Evolutionary conservation across 2,329 filamentous ascomycete genomes (phyloP), one percentile per base, ranked within the genome.

Genomic region (Aspergillus aculeatus): DNA sequence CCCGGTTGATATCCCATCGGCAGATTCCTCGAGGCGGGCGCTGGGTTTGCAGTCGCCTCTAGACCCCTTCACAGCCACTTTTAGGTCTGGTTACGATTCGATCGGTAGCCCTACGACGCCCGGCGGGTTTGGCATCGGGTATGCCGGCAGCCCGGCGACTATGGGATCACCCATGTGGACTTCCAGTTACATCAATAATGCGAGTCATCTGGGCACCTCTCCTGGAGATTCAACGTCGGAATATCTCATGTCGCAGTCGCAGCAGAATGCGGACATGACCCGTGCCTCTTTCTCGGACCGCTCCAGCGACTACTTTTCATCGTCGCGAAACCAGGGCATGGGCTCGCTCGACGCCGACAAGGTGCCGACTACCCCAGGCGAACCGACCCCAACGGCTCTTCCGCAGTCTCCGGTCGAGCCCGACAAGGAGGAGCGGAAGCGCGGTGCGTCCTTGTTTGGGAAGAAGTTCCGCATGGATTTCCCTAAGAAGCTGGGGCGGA

Each of bases 401-500:
- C 78, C 76, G 35, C 77, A 80, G 63, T 82, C 83, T 10, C 83
- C 84, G 1, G 79, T 76, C n/a, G 86, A 83, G 51, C 77, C 81
- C 57, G 79, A 86, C 59, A 82, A 89, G 74, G 79, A 86, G 69
- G 84, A 86, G 65, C 88, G 90, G 64, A 84, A 84, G 62, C 77
- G 77, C 54, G 73, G 70, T 2, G 67, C 81, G 57, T 88, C 84
- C 2, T 80, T 91, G 5, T 96, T 96, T 72, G 87, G 89, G 48
- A 95, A 93, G 78, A 91, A 91, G 68, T 93, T 96, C 75, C 87
- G 89, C 51, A 89, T 91, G 85, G 84, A 82, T 62, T 84, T 76
- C 66, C 89, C 88, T 69, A 97, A 96, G 80, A 96, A 96, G 76
- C 82, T 94, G 14, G 87, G 87, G 12, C 85, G 91, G 16, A 84